Evolutionary conservation across 169 alveolate genomes (phyloP).

Genomic region (Plasmodium reichenowi): DNA sequence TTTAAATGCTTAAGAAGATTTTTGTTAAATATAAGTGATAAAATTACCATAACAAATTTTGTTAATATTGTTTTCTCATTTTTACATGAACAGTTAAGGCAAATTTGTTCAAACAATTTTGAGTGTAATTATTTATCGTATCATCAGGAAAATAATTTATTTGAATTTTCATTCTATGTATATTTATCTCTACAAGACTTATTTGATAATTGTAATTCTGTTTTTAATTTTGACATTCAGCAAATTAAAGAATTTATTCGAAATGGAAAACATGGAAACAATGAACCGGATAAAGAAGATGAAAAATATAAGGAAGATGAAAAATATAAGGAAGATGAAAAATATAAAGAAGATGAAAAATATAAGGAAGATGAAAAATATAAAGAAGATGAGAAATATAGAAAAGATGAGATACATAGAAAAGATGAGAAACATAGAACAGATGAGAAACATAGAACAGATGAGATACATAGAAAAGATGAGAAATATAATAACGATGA

Average conservation of each 20-base stretch:
- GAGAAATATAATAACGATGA: too few species aligned
- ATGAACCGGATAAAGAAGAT: too few species aligned
- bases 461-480: too few species aligned
- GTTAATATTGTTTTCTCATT: slow-evolving; percentile 15
- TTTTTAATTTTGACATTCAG: slow-evolving; percentile 6
- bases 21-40: slow-evolving; percentile 51
- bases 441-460: too few species aligned
- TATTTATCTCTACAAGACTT: slow-evolving; percentile 47
- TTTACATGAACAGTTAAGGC: slow-evolving; percentile 12
- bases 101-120: slow-evolving; percentile 8
- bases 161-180: slow-evolving; percentile 53
- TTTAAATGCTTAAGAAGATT: slow-evolving; percentile 47
- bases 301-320: too few species aligned
- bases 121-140: slow-evolving; percentile 25
- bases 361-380: too few species aligned
- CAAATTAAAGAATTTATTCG: slow-evolving; percentile 22
- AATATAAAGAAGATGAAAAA: too few species aligned
- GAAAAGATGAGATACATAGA: too few species aligned
- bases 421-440: too few species aligned
- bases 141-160: slow-evolving; percentile 21
- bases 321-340: too few species aligned
- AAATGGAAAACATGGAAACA: too few species aligned
- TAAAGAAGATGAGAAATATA: too few species aligned
- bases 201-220: background rate
- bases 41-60: slow-evolving; percentile 9